These are phyloP conservation scores for Ceratocystis papillata DNA, from an alignment of 2,329 filamentous ascomycete species.

Conservation along the genomic window DNA sequence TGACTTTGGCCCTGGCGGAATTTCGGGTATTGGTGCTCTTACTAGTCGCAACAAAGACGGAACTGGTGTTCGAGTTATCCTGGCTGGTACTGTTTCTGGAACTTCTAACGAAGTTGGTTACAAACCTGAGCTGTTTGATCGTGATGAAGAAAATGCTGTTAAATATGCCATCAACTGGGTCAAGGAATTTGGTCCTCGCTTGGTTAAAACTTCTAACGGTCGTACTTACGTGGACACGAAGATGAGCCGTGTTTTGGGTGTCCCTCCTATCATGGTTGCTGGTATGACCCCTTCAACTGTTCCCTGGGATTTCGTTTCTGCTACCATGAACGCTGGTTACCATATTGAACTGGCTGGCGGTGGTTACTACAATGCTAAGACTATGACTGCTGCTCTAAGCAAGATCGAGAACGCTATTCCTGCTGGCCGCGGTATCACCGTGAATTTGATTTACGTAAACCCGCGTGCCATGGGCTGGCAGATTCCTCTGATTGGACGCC, in stretches of 20 bases:
- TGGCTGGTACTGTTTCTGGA: constrained; percentile 86
- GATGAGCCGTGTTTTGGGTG: constrained; percentile 76
- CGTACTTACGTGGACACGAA: constrained; percentile 93
- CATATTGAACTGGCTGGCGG: constrained; percentile 84
- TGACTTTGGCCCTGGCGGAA: constrained; percentile 93
- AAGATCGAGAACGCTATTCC: constrained; percentile 81
- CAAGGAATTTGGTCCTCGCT: constrained; percentile 85
- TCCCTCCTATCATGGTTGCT: constrained; percentile 80
- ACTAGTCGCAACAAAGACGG: constrained; percentile 99
- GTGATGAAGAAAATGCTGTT: constrained; percentile 87
- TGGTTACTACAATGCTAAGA: constrained; percentile 74
- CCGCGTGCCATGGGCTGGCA: constrained; percentile 87
- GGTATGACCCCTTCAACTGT: constrained; percentile 91
- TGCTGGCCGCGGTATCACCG: constrained; percentile 72
- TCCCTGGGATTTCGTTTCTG: constrained; percentile 81
- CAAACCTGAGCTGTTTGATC: constrained; percentile 95
- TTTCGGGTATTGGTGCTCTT: constrained; percentile 87
- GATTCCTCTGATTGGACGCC: constrained; percentile 68
- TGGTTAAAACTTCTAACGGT: constrained; percentile 80
- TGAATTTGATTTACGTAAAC: constrained; percentile 87
- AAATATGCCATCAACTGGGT: constrained; percentile 97
- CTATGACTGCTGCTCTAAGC: constrained; percentile 68
- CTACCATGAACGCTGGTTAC: constrained; percentile 91
- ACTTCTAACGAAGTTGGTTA: constrained; percentile 87
- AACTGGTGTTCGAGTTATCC: constrained; percentile 89